Conservation (phyloP, 257 asterid genomes). For the Misopates orontium region DNA sequence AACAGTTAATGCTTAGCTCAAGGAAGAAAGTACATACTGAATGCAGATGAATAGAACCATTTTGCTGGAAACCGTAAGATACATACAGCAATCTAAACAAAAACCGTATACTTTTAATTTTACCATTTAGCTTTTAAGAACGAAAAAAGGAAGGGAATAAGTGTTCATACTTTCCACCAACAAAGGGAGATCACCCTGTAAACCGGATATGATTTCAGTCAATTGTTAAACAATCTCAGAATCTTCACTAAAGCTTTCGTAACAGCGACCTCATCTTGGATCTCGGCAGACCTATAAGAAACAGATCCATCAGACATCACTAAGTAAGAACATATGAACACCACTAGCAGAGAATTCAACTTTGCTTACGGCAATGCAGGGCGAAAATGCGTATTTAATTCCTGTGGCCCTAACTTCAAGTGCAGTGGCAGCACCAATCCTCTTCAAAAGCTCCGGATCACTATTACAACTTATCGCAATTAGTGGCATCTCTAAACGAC, state of each 20-base stretch:
- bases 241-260: constrained; percentile 88
- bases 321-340: no score
- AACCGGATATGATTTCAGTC: constrained; percentile 86
- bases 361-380: constrained; percentile 67
- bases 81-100: no score
- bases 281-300: constrained; percentile 72
- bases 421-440: constrained; percentile 78
- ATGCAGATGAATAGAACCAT: no score
- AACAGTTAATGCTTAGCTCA: no score
- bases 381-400: constrained; percentile 59
- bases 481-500: neutral
- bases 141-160: no score
- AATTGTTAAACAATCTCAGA: constrained; percentile 60
- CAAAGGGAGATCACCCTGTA: constrained; percentile 87
- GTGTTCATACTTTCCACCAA: constrained; percentile 72
- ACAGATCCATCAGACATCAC: neutral
- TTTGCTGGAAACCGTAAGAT: no score
- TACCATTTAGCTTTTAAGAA: no score
- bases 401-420: no score
- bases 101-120: no score
- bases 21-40: no score
- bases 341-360: neutral
- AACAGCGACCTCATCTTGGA: constrained; percentile 95
- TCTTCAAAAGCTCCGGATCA: constrained; percentile 59
- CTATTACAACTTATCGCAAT: constrained; percentile 31